These are phyloP conservation scores for Dipteronia sinensis DNA, from an alignment of 345 rosid genomes.

Conservation along the genomic window DNA sequence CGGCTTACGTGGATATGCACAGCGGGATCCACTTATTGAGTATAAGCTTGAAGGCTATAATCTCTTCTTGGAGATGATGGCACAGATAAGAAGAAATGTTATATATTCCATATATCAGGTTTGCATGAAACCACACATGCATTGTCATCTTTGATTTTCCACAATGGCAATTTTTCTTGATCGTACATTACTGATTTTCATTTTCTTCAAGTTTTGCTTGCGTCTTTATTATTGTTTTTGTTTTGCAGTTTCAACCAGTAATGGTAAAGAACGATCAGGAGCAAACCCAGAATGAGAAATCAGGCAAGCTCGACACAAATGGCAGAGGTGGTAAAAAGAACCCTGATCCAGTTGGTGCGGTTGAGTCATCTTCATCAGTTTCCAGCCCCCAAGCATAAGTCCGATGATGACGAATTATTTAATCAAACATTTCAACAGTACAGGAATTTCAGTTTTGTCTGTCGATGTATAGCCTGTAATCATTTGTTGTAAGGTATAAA, in stretches of 20 bases:
- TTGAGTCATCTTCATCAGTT: constrained; percentile 61
- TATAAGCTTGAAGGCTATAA: constrained; percentile 97
- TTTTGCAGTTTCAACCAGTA: constrained; percentile 81
- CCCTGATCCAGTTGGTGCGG: constrained; percentile 45
- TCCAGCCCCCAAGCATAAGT: constrained; percentile 40
- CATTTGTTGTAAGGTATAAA: constrained; percentile 2
- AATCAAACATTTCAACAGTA: background rate
- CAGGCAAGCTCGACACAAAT: constrained; percentile 48
- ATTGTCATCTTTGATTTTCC: background rate
- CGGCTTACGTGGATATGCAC: constrained; percentile 95
- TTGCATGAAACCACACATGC: background rate
- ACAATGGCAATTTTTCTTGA: background rate
- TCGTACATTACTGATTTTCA: background rate
- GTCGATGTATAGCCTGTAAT: background rate
- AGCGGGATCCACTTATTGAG: constrained; percentile 94
- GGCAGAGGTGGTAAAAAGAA: constrained; percentile 41
- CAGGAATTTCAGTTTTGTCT: background rate
- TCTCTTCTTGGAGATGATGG: constrained; percentile 97
- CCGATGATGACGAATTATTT: background rate
- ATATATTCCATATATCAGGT: constrained; percentile 98
- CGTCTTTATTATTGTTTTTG: background rate
- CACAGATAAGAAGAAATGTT: constrained; percentile 91
- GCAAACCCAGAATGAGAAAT: constrained; percentile 44
- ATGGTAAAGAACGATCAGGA: constrained; percentile 75
- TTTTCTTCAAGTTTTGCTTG: background rate